phyloP scores from a whole-genome alignment of 495 filamentous ascomycete species.

The Neurospora terricola region DNA sequence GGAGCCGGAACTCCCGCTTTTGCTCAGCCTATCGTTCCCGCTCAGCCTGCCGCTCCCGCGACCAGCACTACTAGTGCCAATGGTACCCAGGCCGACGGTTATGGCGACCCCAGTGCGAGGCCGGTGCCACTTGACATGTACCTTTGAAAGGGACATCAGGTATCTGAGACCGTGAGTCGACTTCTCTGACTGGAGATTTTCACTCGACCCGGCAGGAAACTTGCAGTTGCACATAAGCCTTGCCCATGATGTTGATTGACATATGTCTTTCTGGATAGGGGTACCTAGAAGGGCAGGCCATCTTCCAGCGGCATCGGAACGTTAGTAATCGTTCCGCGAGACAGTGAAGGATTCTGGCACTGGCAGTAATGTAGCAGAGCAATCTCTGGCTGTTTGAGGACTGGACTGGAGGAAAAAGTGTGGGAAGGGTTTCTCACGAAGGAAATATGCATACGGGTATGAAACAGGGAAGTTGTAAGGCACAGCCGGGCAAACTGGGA shows the following conservation, averaged over 20 bases:
- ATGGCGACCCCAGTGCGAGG: not conserved
- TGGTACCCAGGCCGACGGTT: not conserved
- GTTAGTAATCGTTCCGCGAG: not conserved
- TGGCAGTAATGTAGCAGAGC: not conserved
- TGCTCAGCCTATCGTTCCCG: not conserved
- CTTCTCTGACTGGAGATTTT: not conserved
- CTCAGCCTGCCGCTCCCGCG: not conserved
- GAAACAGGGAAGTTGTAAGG: not conserved
- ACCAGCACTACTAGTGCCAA: not conserved
- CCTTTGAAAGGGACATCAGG: not conserved
- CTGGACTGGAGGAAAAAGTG: not conserved
- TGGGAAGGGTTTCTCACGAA: not conserved
- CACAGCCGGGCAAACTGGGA: not conserved
- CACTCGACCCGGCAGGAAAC: too few relatives aligned
- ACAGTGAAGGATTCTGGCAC: not conserved
- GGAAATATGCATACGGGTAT: not conserved
- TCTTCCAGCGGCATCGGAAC: not conserved
- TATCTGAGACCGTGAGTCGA: not conserved
- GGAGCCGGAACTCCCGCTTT: not conserved
- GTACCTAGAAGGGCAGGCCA: not conserved
- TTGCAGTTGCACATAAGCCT: not conserved
- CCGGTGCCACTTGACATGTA: not conserved
- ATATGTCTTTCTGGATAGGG: not conserved
- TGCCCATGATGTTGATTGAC: not conserved
- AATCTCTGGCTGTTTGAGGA: not conserved